These are phyloP conservation scores for button mushroom (Agaricus bisporus) DNA, from an alignment of 768 basidiomycete genomes.

Conservation along the genomic window DNA sequence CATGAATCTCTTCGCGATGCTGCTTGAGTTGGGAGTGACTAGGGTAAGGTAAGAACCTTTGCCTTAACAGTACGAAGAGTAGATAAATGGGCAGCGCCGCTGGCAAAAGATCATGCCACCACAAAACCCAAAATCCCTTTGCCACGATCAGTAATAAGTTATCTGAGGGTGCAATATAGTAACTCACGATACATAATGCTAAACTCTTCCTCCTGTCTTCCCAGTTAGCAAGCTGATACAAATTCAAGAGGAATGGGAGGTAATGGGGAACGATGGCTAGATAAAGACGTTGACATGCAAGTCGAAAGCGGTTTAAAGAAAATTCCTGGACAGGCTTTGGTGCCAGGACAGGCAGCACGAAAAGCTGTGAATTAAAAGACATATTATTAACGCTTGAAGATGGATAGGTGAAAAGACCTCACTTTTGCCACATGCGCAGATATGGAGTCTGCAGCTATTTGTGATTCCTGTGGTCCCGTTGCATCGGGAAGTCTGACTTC, in stretches of 20 bases:
- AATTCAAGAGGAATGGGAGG: constrained; percentile 31
- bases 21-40: constrained; percentile 45
- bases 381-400: background rate
- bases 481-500: constrained; percentile 39
- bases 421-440: constrained; percentile 25
- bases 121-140: constrained; percentile 58
- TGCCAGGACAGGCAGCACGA: constrained; percentile 44
- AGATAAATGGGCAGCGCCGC: constrained; percentile 45
- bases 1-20: constrained; percentile 41
- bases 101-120: constrained; percentile 53
- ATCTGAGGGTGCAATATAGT: background rate
- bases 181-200: constrained; percentile 47
- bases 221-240: constrained; percentile 50
- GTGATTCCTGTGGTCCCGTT: constrained; percentile 6
- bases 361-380: constrained; percentile 19
- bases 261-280: constrained; percentile 47
- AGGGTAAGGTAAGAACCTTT: constrained; percentile 48
- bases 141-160: background rate
- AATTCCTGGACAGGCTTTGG: constrained; percentile 38
- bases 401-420: constrained; percentile 2
- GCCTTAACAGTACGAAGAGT: constrained; percentile 40
- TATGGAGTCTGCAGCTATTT: constrained; percentile 9
- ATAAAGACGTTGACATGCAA: constrained; percentile 50
- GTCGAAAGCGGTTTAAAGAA: constrained; percentile 44
- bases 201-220: constrained; percentile 40